A percentile compares a stretch with the other conserved stretches of the same genome.
phyloP scores from a whole-genome alignment of 1,284 basidiomycete genomes.

The Heterobasidion occidentale region DNA sequence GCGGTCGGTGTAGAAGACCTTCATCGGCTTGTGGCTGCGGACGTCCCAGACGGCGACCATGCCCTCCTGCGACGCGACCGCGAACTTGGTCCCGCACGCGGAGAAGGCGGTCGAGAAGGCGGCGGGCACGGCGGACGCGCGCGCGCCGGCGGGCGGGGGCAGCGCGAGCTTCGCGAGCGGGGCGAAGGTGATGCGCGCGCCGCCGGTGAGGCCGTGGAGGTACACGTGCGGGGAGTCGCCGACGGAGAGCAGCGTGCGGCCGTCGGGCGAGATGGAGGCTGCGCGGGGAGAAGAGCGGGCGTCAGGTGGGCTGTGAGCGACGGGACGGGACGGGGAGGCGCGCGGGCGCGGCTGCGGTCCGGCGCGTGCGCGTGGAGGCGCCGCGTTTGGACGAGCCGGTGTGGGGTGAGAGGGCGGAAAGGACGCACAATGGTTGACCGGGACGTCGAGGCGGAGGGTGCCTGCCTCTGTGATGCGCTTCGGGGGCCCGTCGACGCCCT shows the following conservation, averaged over 20 bases:
- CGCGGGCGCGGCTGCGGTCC: too few relatives aligned
- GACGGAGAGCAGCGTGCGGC: conserved; percentile 74
- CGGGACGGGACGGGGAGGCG: neutral
- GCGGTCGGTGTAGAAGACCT: conserved; percentile 53
- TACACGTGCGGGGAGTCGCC: conserved; percentile 81
- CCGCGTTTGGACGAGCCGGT: too few relatives aligned
- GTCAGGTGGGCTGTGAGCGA: conserved; percentile 18
- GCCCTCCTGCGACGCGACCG: conserved; percentile 82
- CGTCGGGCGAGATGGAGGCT: conserved; percentile 83
- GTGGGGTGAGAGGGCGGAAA: conserved; percentile 1
- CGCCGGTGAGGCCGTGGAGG: conserved; percentile 62
- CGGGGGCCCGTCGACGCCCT: conserved; percentile 25
- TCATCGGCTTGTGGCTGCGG: conserved; percentile 59
- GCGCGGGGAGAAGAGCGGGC: conserved; percentile 7
- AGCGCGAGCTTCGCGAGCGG: conserved; percentile 49
- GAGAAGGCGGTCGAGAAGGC: conserved; percentile 86
- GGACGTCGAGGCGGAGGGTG: conserved; percentile 51
- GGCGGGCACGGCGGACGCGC: conserved; percentile 44
- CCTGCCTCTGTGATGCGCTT: conserved; percentile 43
- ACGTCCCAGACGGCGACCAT: conserved; percentile 77
- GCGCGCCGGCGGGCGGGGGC: conserved; percentile 36
- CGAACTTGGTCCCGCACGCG: conserved; percentile 73
- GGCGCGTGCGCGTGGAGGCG: too few relatives aligned
- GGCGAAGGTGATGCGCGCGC: conserved; percentile 45
- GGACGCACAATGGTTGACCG: conserved; percentile 61